These are phyloP conservation scores for Penicillium manginii DNA, from an alignment of 495 filamentous ascomycete genomes.

Conservation along the genomic window DNA sequence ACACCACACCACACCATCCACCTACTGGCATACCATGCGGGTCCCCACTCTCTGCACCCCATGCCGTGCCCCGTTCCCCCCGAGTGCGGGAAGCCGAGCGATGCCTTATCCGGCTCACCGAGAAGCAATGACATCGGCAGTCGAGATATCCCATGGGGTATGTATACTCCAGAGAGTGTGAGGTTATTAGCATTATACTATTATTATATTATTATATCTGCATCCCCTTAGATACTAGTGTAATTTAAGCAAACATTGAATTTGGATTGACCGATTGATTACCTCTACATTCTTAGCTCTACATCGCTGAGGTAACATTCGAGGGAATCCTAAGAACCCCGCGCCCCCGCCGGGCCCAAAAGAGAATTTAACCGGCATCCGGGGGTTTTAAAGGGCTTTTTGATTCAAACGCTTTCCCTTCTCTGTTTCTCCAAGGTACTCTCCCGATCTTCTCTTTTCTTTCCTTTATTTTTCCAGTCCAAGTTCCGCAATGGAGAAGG, in stretches of 20 bases:
- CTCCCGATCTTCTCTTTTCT: background rate
- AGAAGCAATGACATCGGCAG: conserved; percentile 10
- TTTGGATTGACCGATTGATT: background rate
- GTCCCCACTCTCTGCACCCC: conserved; percentile 4
- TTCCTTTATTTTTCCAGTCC: background rate
- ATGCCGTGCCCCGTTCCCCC: conserved; percentile 3
- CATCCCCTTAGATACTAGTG: too few species aligned
- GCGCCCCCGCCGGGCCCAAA: conserved; percentile 16
- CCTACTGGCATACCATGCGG: too few species aligned
- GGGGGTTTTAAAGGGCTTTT: conserved; percentile 13
- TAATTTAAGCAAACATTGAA: too few species aligned
- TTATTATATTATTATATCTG: too few species aligned
- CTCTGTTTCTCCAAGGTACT: conserved; percentile 15
- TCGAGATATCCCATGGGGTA: background rate
- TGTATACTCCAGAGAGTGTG: too few species aligned
- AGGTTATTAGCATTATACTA: too few species aligned
- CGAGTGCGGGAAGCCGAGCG: conserved; percentile 33
- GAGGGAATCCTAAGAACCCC: too few species aligned
- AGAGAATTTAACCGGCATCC: conserved; percentile 14
- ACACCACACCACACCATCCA: background rate
- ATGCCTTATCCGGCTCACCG: conserved; percentile 33
- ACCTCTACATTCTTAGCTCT: background rate
- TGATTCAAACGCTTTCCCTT: background rate
- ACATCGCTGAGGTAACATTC: too few species aligned
- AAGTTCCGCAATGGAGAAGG: conserved; percentile 58